A percentile compares a stretch with the other conserved stretches of the same genome.
Evolutionary conservation across 768 basidiomycete genomes (phyloP).

Genomic region (Suillus americanus): DNA sequence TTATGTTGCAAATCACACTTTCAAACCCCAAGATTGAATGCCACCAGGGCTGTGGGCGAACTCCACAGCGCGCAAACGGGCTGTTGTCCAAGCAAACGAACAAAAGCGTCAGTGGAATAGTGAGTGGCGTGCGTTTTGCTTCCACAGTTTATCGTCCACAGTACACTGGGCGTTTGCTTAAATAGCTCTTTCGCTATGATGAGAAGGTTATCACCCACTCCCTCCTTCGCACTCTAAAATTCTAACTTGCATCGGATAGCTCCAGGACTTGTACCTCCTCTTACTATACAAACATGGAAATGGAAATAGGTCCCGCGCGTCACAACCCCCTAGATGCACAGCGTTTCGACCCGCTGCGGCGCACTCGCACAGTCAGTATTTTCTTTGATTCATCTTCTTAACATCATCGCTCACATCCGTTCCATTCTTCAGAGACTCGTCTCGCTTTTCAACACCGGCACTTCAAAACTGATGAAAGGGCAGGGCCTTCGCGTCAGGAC

Average conservation of each 20-base stretch:
- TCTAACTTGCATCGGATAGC: background rate
- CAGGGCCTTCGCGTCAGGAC: conserved; percentile 20
- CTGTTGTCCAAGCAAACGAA: background rate
- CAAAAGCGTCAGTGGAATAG: background rate
- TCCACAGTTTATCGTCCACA: background rate
- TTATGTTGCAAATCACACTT: background rate
- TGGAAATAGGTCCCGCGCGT: conserved; percentile 1
- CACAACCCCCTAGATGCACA: background rate
- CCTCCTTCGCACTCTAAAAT: background rate
- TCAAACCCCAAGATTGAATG: background rate
- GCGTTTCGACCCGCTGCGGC: background rate
- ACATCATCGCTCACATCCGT: conserved; percentile 17
- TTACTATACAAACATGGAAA: conserved; percentile 1
- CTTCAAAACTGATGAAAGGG: conserved; percentile 22
- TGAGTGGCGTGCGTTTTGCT: background rate
- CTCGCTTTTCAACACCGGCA: conserved; percentile 11
- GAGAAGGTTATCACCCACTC: background rate
- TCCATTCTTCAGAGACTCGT: conserved; percentile 19
- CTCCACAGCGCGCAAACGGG: background rate
- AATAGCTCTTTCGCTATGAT: background rate
- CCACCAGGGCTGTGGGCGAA: background rate
- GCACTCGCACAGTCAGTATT: conserved; percentile 20
- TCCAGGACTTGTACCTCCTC: background rate
- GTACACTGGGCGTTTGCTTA: background rate
- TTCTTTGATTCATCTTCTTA: background rate